These are phyloP conservation scores for Chamaecrista fasciculata DNA, from an alignment of 306 rosid genomes.

Conservation along the genomic window DNA sequence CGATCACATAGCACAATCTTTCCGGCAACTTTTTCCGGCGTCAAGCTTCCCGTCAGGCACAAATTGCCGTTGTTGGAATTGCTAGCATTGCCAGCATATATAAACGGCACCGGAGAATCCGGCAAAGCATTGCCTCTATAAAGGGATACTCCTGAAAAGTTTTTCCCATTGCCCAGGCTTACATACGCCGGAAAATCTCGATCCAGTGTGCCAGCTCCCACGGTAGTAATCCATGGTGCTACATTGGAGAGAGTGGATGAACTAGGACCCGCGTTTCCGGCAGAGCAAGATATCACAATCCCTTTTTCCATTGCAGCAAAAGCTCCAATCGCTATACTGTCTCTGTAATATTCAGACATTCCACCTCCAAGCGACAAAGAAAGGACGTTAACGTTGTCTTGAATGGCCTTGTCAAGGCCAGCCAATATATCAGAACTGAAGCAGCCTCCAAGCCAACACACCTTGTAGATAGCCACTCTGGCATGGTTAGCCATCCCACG, in stretches of 20 bases:
- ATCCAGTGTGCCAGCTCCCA: constrained; percentile 89
- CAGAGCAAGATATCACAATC: constrained; percentile 62
- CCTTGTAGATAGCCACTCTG: constrained; percentile 71
- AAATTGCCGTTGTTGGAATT: constrained; percentile 26
- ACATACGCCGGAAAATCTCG: constrained; percentile 73
- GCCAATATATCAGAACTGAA: constrained; percentile 57
- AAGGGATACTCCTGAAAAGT: constrained; percentile 63
- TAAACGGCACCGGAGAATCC: constrained; percentile 30
- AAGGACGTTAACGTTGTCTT: constrained; percentile 62
- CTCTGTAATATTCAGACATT: constrained; percentile 42
- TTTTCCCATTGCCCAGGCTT: constrained; percentile 64
- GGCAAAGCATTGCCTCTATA: constrained; percentile 37
- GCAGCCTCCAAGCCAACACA: constrained; percentile 63
- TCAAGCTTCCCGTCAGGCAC: constrained; percentile 50
- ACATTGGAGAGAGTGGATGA: constrained; percentile 39
- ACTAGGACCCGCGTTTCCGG: constrained; percentile 72
- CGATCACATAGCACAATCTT: constrained; percentile 76
- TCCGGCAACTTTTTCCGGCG: constrained; percentile 55
- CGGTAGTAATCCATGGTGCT: constrained; percentile 92
- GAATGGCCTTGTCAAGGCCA: constrained; percentile 71
- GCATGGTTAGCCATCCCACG: constrained; percentile 83
- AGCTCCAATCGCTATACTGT: constrained; percentile 62
- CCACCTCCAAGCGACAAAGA: constrained; percentile 76
- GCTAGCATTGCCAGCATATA: constrained; percentile 60
- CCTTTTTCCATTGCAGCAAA: constrained; percentile 84